Evolutionary conservation across 2,329 filamentous ascomycete genomes (phyloP).

Genomic region (Cadophora malorum): DNA sequence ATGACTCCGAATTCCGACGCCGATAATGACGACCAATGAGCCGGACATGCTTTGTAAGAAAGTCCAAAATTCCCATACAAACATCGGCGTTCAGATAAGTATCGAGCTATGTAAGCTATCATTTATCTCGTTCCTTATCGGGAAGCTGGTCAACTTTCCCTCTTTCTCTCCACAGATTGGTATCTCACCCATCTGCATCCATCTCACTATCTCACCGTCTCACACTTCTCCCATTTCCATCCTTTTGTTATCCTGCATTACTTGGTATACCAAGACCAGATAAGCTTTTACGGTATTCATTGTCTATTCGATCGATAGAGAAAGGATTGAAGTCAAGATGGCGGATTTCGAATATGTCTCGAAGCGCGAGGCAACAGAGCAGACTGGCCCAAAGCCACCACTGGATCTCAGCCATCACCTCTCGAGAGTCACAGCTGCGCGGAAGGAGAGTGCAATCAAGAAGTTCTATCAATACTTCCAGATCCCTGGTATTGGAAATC

Average conservation of each 20-base stretch:
- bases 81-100: conserved; percentile 17
- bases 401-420: conserved; percentile 81
- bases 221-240: neutral
- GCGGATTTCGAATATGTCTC: conserved; percentile 41
- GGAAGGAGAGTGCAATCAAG: conserved; percentile 74
- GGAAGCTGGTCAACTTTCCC: conserved; percentile 4
- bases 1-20: conserved; percentile 11
- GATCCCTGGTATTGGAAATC: conserved; percentile 66
- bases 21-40: neutral
- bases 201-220: neutral
- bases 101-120: conserved; percentile 3
- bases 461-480: conserved; percentile 84
- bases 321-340: conserved; percentile 31
- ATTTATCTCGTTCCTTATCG: conserved; percentile 9
- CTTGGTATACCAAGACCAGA: neutral
- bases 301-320: neutral
- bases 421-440: conserved; percentile 70
- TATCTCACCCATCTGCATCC: neutral
- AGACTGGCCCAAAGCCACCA: conserved; percentile 52
- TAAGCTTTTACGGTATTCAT: neutral
- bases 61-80: conserved; percentile 7
- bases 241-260: neutral
- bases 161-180: conserved; percentile 1
- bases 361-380: conserved; percentile 22
- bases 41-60: conserved; percentile 26